A percentile compares a stretch with the other conserved stretches of the same genome.
These are phyloP conservation scores for Erodium maritimum DNA, from an alignment of 345 rosid species.

Conservation along the genomic window DNA sequence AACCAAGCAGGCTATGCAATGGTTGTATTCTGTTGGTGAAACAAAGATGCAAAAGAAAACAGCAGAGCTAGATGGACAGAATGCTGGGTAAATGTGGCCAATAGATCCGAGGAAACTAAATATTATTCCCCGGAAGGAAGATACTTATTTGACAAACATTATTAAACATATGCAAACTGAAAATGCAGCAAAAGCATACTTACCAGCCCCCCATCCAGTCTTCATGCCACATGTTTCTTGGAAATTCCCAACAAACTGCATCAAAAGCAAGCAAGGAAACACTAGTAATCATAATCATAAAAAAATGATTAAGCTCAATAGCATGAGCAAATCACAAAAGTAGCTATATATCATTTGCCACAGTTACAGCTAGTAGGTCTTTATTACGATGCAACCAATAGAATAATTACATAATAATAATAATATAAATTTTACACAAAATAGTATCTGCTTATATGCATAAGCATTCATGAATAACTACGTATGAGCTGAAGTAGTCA, in stretches of 20 bases:
- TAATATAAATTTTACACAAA: no score
- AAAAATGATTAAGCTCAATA: not conserved
- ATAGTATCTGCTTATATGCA: no score
- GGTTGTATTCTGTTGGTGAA: not conserved
- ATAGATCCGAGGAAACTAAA: not conserved
- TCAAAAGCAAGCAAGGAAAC: not conserved
- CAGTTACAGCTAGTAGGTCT: no score
- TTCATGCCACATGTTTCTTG: slow-evolving; percentile 68
- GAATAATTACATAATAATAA: no score
- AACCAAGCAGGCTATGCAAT: not conserved
- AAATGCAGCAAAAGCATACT: slow-evolving; percentile 5
- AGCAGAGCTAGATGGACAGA: not conserved
- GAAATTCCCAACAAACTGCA: slow-evolving; percentile 81
- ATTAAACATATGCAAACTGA: not conserved
- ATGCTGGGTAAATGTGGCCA: not conserved
- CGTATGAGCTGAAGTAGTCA: no score
- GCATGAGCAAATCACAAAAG: not conserved
- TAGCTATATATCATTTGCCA: not conserved
- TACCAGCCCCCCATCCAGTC: slow-evolving; percentile 93
- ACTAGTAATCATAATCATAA: not conserved
- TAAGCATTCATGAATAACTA: no score
- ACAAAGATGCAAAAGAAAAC: not conserved
- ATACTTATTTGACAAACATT: not conserved
- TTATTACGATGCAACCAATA: no score
- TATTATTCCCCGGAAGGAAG: not conserved